Evolutionary conservation across 2,329 filamentous ascomycete species (phyloP).

Genomic region (Davidsoniella virescens): DNA sequence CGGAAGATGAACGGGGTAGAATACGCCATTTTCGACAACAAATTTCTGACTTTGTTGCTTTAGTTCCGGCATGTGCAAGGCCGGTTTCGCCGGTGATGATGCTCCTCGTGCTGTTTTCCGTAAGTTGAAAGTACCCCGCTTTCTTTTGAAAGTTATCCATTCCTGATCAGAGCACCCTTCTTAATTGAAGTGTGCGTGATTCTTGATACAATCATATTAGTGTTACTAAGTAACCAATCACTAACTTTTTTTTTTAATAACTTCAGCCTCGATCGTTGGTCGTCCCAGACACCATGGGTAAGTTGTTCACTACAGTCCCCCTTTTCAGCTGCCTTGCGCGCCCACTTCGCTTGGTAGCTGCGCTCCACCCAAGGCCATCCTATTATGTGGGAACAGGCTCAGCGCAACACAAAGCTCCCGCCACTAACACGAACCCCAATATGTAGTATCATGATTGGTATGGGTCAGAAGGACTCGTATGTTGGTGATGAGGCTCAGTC

Average conservation of each 20-base stretch:
- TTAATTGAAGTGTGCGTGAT: not conserved
- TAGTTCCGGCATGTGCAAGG: constrained; percentile 99
- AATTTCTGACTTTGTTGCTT: constrained; percentile 11
- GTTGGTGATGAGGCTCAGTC: constrained; percentile 99
- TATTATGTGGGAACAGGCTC: not conserved
- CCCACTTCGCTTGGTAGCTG: not conserved
- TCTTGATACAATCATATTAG: not conserved
- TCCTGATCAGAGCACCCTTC: not conserved
- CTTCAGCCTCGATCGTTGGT: constrained; percentile 90
- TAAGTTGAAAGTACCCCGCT: constrained; percentile 44
- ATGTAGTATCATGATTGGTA: constrained; percentile 98
- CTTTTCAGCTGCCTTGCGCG: not conserved
- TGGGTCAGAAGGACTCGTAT: constrained; percentile 99
- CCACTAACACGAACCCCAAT: constrained; percentile 19
- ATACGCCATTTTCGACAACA: not conserved
- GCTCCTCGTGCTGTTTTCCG: constrained; percentile 99
- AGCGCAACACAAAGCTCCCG: constrained; percentile 4
- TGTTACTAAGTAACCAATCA: not conserved
- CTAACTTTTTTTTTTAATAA: constrained; percentile 14
- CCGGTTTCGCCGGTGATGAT: constrained; percentile 99
- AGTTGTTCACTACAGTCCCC: constrained; percentile 24
- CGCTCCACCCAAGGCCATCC: constrained; percentile 7
- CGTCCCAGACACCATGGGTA: constrained; percentile 99
- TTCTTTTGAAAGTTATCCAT: constrained; percentile 15
- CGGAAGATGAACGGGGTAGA: not conserved